These are phyloP conservation scores for Clonostachys sp. DNA, from an alignment of 2,329 filamentous ascomycete species.

Conservation along the genomic window DNA sequence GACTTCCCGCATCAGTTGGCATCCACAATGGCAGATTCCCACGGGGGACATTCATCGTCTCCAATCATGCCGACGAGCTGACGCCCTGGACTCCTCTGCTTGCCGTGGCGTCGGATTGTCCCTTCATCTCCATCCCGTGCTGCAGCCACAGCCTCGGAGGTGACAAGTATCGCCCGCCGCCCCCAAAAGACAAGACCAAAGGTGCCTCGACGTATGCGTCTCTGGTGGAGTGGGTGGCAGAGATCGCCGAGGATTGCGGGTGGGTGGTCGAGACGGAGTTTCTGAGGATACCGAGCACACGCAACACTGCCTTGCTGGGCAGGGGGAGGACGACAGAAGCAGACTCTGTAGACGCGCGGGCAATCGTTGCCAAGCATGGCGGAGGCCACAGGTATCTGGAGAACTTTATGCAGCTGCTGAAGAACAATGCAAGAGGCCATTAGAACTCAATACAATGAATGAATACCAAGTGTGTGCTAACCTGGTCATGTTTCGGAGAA, in stretches of 20 bases:
- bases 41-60: conserved; percentile 81
- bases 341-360: conserved; percentile 26
- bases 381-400: conserved; percentile 53
- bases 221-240: conserved; percentile 72
- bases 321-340: conserved; percentile 29
- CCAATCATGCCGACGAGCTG: conserved; percentile 94
- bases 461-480: too few species aligned
- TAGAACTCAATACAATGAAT: too few species aligned
- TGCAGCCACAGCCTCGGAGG: conserved; percentile 87
- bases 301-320: conserved; percentile 80
- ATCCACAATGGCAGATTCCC: conserved; percentile 64
- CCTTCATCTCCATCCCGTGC: conserved; percentile 92
- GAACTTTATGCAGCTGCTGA: conserved; percentile 59
- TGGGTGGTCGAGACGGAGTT: conserved; percentile 79
- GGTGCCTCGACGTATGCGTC: conserved; percentile 73
- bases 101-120: conserved; percentile 67
- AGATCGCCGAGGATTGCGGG: conserved; percentile 66
- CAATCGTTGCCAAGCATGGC: conserved; percentile 45
- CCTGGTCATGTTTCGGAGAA: too few species aligned
- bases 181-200: conserved; percentile 43
- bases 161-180: conserved; percentile 63
- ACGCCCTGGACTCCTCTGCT: conserved; percentile 94
- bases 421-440: conserved; percentile 33
- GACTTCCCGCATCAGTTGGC: neutral
- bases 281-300: conserved; percentile 85